These are phyloP conservation scores for Lathyrus tuberosus DNA, from an alignment of 306 rosid species.

Conservation along the genomic window DNA sequence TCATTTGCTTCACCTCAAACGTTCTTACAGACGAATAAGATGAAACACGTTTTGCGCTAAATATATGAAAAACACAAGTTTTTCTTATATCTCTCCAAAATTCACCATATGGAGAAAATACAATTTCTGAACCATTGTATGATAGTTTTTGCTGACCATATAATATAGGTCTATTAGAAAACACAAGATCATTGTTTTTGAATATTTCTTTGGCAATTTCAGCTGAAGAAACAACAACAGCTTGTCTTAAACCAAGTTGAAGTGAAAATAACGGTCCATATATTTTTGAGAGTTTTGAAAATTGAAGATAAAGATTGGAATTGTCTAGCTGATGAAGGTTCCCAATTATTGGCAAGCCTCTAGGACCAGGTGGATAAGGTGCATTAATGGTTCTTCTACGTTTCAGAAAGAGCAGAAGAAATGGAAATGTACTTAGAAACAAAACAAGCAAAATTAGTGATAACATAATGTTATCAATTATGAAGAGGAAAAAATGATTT, in stretches of 20 bases:
- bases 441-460: no score
- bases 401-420: no score
- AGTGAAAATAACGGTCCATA: conserved; percentile 11
- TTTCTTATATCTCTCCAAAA: conserved; percentile 44
- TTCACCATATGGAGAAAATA: conserved; percentile 40
- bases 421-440: no score
- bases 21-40: conserved; percentile 25
- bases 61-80: conserved; percentile 42
- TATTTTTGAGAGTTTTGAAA: neutral
- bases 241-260: conserved; percentile 38
- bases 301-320: neutral
- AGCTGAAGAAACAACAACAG: conserved; percentile 39
- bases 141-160: conserved; percentile 37
- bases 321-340: no score
- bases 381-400: no score
- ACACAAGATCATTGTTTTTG: conserved; percentile 33
- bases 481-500: no score
- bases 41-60: conserved; percentile 34
- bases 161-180: conserved; percentile 39
- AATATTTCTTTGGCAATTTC: neutral
- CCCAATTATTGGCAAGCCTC: no score
- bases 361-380: no score
- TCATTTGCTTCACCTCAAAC: conserved; percentile 28
- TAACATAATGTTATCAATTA: no score
- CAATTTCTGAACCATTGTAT: conserved; percentile 40